Conservation (phyloP, 352 stramenopile genomes). For the Globisporangium solare region DNA sequence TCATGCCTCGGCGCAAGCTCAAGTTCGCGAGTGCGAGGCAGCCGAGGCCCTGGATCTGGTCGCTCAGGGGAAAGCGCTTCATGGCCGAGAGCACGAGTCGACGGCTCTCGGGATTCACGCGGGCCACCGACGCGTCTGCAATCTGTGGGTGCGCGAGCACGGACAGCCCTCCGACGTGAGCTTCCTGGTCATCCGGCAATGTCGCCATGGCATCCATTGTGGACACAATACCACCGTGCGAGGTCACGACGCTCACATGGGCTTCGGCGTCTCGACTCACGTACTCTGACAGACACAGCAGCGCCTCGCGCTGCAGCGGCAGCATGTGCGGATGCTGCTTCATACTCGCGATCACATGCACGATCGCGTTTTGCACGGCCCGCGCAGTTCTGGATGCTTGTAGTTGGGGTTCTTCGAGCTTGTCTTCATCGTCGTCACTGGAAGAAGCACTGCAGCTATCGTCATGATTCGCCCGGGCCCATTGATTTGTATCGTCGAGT, state of each 20-base stretch:
- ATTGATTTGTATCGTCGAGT: neutral
- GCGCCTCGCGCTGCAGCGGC: slow-evolving; percentile 40
- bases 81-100: slow-evolving; percentile 56
- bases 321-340: slow-evolving; percentile 26
- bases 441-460: neutral
- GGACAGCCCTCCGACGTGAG: slow-evolving; percentile 43
- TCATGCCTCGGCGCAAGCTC: slow-evolving; percentile 44
- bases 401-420: no score
- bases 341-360: slow-evolving; percentile 43
- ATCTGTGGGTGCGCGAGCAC: slow-evolving; percentile 53
- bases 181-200: slow-evolving; percentile 43
- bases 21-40: slow-evolving; percentile 54
- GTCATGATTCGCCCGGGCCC: neutral
- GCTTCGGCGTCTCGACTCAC: slow-evolving; percentile 17
- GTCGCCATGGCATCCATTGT: slow-evolving; percentile 45
- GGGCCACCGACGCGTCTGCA: slow-evolving; percentile 38
- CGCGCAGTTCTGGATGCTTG: no score
- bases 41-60: slow-evolving; percentile 48
- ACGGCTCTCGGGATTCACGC: slow-evolving; percentile 45
- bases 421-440: neutral
- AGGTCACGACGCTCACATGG: slow-evolving; percentile 32
- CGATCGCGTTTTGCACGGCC: slow-evolving; percentile 15
- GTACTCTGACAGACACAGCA: slow-evolving; percentile 41
- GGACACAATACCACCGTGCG: slow-evolving; percentile 32
- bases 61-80: slow-evolving; percentile 48